Evolutionary conservation across 148 eudicot genomes (phyloP).

Genomic region (Rhododendron mucronatum): DNA sequence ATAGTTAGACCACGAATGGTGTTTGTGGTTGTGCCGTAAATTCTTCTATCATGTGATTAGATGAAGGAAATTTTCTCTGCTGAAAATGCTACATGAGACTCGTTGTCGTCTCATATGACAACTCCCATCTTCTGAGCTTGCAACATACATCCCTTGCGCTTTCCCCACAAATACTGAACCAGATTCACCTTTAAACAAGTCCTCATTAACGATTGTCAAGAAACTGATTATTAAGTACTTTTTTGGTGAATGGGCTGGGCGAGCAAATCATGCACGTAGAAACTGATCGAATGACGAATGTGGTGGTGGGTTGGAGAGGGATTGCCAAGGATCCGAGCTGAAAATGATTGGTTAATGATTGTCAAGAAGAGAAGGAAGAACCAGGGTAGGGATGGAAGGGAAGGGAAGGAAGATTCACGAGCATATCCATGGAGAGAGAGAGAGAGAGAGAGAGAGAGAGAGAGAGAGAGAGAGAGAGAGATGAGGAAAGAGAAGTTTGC

Average conservation of each 20-base stretch:
- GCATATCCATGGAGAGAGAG: too few relatives aligned
- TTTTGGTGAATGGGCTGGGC: neutral
- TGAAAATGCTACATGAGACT: neutral
- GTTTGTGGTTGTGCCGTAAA: neutral
- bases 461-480: too few relatives aligned
- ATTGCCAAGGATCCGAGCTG: too few relatives aligned
- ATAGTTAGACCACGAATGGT: neutral
- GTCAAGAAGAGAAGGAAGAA: too few relatives aligned
- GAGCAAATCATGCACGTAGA: slow-evolving; percentile 20
- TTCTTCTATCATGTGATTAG: neutral
- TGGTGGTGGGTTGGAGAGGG: too few relatives aligned
- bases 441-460: too few relatives aligned
- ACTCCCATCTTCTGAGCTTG: slow-evolving; percentile 28
- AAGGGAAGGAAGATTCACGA: too few relatives aligned
- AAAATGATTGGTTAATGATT: too few relatives aligned
- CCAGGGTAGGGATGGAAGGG: too few relatives aligned
- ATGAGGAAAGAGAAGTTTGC: too few relatives aligned
- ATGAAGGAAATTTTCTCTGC: neutral
- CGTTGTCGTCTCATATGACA: slow-evolving; percentile 18
- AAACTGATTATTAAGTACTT: slow-evolving; percentile 1
- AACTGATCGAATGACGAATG: neutral
- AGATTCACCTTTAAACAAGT: slow-evolving; percentile 17
- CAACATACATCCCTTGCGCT: slow-evolving; percentile 37
- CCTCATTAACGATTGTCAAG: slow-evolving; percentile 21
- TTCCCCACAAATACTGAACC: slow-evolving; percentile 31